These are phyloP conservation scores for Septoria petroselini DNA, from an alignment of 2,329 filamentous ascomycete genomes.

Conservation along the genomic window DNA sequence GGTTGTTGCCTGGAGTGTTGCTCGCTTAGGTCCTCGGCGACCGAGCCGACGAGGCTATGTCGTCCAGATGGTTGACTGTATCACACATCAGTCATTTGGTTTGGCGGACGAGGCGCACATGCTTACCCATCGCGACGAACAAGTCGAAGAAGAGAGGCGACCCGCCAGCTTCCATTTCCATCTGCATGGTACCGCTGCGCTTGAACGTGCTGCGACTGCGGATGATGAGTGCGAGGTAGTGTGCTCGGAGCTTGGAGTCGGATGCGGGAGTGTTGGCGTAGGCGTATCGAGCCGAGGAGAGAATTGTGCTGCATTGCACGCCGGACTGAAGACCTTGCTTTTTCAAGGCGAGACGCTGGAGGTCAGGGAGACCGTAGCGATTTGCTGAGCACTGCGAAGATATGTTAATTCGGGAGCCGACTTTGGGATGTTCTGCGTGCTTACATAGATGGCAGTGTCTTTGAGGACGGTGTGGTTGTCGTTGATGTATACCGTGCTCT, in stretches of 20 bases:
- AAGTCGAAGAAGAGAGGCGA: conserved; percentile 82
- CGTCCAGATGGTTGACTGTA: conserved; percentile 28
- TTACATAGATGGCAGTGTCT: conserved; percentile 79
- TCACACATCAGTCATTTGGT: background rate
- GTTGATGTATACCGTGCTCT: conserved; percentile 67
- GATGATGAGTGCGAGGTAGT: conserved; percentile 91
- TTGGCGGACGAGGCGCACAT: background rate
- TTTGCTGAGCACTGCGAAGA: conserved; percentile 66
- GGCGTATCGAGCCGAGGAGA: conserved; percentile 82
- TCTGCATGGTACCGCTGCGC: conserved; percentile 90
- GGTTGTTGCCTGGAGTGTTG: background rate
- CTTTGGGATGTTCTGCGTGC: conserved; percentile 22
- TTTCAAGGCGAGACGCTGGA: conserved; percentile 78
- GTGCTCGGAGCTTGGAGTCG: conserved; percentile 85
- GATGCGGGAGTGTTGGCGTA: conserved; percentile 85
- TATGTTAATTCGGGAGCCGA: conserved; percentile 12
- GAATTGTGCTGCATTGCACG: conserved; percentile 79
- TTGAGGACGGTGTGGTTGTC: conserved; percentile 70
- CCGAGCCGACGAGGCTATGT: conserved; percentile 28
- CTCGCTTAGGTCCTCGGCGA: conserved; percentile 26
- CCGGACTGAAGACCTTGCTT: conserved; percentile 88
- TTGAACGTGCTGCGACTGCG: conserved; percentile 85
- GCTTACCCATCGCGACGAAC: conserved; percentile 78
- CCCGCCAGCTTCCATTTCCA: conserved; percentile 86
- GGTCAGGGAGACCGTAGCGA: conserved; percentile 75